Evolutionary conservation across 208 protist species (phyloP).

Genomic region (Trypanosoma scelopori): DNA sequence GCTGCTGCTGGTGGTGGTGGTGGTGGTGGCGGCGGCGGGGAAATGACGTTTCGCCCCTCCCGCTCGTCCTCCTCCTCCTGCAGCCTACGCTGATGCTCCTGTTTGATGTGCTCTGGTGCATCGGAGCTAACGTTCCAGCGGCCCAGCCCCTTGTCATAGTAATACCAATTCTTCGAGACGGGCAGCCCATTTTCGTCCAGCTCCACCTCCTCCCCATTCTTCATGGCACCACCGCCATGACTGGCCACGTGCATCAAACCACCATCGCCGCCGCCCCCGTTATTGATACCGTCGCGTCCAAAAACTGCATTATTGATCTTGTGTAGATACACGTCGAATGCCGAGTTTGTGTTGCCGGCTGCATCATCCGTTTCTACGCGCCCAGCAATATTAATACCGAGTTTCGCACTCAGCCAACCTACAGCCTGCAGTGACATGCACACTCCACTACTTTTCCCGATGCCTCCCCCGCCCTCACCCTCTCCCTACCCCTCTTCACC

Average conservation of each 20-base stretch:
- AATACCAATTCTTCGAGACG: conserved; percentile 82
- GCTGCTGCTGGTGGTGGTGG: conserved; percentile 1
- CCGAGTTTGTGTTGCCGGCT: neutral
- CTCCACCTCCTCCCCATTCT: conserved; percentile 32
- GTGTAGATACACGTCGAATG: conserved; percentile 21
- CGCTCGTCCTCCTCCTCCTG: conserved; percentile 59
- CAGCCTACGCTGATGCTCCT: conserved; percentile 62
- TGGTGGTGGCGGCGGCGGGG: conserved; percentile 33
- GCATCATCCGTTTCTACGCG: conserved; percentile 2
- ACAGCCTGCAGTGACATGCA: conserved; percentile 77
- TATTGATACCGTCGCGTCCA: conserved; percentile 10
- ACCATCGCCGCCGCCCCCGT: neutral
- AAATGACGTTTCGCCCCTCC: conserved; percentile 39
- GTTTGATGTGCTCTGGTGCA: conserved; percentile 64
- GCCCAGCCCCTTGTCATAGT: conserved; percentile 63
- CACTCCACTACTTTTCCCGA: neutral
- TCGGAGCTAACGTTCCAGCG: conserved; percentile 76
- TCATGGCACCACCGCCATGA: conserved; percentile 5
- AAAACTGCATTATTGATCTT: conserved; percentile 33
- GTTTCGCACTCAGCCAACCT: conserved; percentile 74
- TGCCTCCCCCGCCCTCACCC: neutral
- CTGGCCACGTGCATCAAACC: neutral
- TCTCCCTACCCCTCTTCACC: neutral
- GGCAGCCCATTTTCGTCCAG: conserved; percentile 84
- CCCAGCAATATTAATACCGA: conserved; percentile 75